Evolutionary conservation across 2,329 filamentous ascomycete species (phyloP).

Genomic region (Ceratocystis cacaofunesta): DNA sequence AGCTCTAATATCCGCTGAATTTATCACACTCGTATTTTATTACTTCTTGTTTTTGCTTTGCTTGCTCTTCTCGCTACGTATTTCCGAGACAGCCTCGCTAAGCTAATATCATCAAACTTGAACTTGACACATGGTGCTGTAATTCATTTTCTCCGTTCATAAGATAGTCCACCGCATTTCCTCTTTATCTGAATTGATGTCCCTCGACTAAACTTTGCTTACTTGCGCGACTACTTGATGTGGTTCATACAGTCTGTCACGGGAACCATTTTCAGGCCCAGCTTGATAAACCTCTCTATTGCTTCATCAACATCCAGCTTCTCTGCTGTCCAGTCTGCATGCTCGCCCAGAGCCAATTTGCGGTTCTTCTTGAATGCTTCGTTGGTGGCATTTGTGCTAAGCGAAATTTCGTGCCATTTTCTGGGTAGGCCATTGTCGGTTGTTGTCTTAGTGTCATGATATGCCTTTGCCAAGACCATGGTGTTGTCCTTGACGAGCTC

Average conservation of each 20-base stretch:
- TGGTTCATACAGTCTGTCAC: neutral
- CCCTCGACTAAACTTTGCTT: too few relatives aligned
- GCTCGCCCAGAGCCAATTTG: neutral
- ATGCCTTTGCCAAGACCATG: neutral
- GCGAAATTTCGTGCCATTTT: constrained; percentile 5
- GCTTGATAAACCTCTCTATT: neutral
- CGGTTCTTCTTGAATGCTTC: neutral
- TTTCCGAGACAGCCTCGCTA: neutral
- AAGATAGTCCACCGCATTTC: too few relatives aligned
- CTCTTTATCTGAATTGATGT: too few relatives aligned
- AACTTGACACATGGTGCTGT: neutral
- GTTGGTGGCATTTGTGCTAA: neutral
- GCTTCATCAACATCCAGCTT: neutral
- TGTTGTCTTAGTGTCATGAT: neutral
- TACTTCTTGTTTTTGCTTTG: neutral
- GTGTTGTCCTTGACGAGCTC: neutral
- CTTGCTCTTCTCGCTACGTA: neutral
- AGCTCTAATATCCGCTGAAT: too few relatives aligned
- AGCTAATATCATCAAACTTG: neutral
- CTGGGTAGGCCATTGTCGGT: neutral
- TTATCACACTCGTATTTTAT: neutral
- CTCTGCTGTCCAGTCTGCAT: neutral
- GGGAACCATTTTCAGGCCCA: neutral
- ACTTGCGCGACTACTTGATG: neutral
- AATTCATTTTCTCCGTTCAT: too few relatives aligned